These are phyloP conservation scores for Amoebophrya sp. DNA, from an alignment of 169 alveolate genomes.

Conservation along the genomic window DNA sequence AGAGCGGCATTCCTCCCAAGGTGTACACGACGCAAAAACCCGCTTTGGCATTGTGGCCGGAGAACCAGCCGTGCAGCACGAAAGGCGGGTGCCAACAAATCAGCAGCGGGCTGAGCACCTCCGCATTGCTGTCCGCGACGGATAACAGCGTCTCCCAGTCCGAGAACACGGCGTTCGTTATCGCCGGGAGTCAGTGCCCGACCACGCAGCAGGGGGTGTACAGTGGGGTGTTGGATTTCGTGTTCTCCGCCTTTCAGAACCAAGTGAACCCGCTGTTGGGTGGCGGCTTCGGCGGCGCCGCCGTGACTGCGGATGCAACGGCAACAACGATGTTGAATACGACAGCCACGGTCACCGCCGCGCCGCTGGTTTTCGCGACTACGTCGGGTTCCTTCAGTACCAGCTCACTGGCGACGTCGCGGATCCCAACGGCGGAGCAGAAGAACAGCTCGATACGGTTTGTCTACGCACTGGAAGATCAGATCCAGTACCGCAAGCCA, in stretches of 20 bases:
- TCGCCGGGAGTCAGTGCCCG: not conserved
- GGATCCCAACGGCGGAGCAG: not conserved
- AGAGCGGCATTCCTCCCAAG: no score
- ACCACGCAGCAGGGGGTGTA: not conserved
- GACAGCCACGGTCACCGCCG: not conserved
- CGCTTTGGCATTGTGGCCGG: not conserved
- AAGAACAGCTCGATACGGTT: not conserved
- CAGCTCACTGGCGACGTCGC: not conserved
- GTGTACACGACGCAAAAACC: not conserved
- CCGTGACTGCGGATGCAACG: not conserved
- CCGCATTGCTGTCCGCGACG: not conserved
- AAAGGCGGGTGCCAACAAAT: not conserved
- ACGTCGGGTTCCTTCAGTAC: not conserved
- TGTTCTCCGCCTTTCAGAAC: not conserved
- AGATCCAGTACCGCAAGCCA: not conserved
- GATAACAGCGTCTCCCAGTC: not conserved
- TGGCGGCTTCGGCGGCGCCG: not conserved
- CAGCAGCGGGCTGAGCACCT: not conserved
- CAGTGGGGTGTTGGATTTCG: not conserved
- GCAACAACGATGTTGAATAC: not conserved
- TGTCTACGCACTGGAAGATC: not conserved
- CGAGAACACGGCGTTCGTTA: not conserved
- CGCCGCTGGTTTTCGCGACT: not conserved
- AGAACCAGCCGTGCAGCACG: not conserved
- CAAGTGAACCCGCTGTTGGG: not conserved